These are phyloP conservation scores for Geosmithia putterillii DNA, from an alignment of 2,329 filamentous ascomycete genomes.

Conservation along the genomic window DNA sequence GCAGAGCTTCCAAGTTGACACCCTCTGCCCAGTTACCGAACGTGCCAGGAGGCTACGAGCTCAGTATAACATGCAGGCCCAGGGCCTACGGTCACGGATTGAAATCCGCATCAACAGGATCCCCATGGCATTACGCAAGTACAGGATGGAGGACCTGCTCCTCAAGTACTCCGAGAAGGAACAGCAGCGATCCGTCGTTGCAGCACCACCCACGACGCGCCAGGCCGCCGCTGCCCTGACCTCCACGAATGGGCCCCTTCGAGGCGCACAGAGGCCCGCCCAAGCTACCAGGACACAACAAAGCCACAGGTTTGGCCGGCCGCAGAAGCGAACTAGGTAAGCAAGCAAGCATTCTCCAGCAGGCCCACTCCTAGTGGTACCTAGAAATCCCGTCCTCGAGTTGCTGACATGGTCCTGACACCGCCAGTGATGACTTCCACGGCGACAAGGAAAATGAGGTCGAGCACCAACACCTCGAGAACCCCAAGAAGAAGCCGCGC, in stretches of 20 bases:
- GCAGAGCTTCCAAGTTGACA: too few species aligned
- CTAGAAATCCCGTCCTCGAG: too few species aligned
- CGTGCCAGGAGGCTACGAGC: constrained; percentile 77
- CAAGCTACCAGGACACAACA: constrained; percentile 9
- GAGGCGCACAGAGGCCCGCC: constrained; percentile 22
- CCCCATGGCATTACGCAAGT: constrained; percentile 63
- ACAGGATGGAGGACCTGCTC: constrained; percentile 72
- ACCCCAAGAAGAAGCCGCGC: constrained; percentile 57
- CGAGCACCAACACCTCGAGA: constrained; percentile 37
- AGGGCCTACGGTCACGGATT: constrained; percentile 72
- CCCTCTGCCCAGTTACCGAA: constrained; percentile 58
- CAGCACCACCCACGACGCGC: constrained; percentile 3
- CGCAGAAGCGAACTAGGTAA: constrained; percentile 40
- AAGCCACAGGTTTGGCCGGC: constrained; percentile 10
- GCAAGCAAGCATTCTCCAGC: constrained; percentile 6
- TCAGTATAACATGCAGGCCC: constrained; percentile 79
- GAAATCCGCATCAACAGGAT: constrained; percentile 92
- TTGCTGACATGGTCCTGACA: neutral
- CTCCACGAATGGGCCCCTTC: constrained; percentile 31
- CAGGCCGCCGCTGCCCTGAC: constrained; percentile 33
- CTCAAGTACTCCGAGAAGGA: constrained; percentile 34
- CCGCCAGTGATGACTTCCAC: constrained; percentile 46
- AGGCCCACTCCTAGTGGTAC: neutral
- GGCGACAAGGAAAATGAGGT: constrained; percentile 70
- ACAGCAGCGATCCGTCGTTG: constrained; percentile 21